A percentile compares a stretch with the other conserved stretches of the same genome.
These are phyloP conservation scores for Citrus mangshanensis DNA, from an alignment of 345 rosid species.

Conservation along the genomic window DNA sequence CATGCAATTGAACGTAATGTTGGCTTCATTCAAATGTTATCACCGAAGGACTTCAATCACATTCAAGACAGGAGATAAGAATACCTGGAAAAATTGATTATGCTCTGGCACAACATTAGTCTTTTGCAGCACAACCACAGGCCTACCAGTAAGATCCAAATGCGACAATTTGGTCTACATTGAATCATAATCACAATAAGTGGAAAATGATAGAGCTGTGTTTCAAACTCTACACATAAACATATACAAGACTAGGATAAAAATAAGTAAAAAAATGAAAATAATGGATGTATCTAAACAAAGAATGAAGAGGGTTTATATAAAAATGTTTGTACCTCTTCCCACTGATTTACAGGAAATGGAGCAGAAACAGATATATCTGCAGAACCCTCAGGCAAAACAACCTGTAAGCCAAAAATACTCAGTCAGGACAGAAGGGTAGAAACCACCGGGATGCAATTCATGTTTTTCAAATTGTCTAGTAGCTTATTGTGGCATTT, in stretches of 20 bases:
- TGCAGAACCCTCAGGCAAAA: conserved; percentile 84
- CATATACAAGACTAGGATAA: neutral
- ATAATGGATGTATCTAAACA: neutral
- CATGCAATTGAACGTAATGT: neutral
- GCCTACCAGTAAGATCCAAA: conserved; percentile 88
- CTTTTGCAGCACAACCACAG: conserved; percentile 77
- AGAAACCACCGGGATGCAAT: neutral
- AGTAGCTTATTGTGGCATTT: neutral
- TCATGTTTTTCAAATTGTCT: neutral
- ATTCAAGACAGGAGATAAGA: conserved; percentile 1
- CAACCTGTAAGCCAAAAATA: conserved; percentile 51
- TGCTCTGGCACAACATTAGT: conserved; percentile 83
- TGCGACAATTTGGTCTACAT: conserved; percentile 81
- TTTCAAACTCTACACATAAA: conserved; percentile 6
- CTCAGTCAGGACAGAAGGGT: conserved; percentile 9
- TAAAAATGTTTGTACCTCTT: conserved; percentile 60
- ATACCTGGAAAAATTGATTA: conserved; percentile 89
- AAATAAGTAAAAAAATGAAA: neutral
- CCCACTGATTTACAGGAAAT: conserved; percentile 60
- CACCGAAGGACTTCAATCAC: neutral
- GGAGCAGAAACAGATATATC: conserved; percentile 71
- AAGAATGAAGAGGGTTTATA: neutral
- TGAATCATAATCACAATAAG: conserved; percentile 7
- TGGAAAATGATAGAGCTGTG: neutral
- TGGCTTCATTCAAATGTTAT: neutral